Evolutionary conservation across 169 alveolate genomes (phyloP), one percentile per base, ranked within the genome.

Genomic region (Eimeria zaria): DNA sequence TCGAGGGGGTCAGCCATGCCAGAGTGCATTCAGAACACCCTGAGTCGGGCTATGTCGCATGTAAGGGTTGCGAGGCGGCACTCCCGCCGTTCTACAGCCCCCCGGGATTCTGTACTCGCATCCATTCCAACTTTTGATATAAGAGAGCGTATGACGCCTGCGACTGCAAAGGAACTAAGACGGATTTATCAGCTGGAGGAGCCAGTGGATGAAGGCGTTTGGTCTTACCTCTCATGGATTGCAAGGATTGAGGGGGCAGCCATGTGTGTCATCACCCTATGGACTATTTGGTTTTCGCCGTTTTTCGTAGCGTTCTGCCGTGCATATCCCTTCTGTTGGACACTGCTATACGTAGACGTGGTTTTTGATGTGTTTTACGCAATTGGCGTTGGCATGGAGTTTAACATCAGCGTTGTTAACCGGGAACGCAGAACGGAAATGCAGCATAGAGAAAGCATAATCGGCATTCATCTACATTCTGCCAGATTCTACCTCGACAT

Each of bases 161-260:
- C 12, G 58, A 84, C 74, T 14, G 92, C 92, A 18, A 55, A 18
- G 58, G 76, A 84, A n/a, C n/a, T 84, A 53, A 51, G 92, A 36
- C 92, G 92, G 6, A 84, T 84, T 62, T 84, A 84, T 84, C 92
- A 84, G 78, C 78, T 84, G 80, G 92, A 84, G 58, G 58, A 84
- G 24, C 92, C 92, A 48, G 92, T 84, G 58, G 92, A 84, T 78
- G 92, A 84, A 58, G 62, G 51, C 24, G 92, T 84, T 55, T 84
- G 92, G 92, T 84, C 92, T 36, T 84, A 84, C 36, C 92, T 84
- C 58, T 53, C 71, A 18, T 84, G 58, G 76, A 27, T 53, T 58
- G 78, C 92, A 62, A 84, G 33, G 92, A 11, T 36, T 33, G 80
- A 53, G 36, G 92, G 92, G 55, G 69, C 58, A 12, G 44, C 76